Percentiles rank a stretch among this genome's conserved stretches.
These are phyloP conservation scores for Claviceps lovelessii DNA, from an alignment of 2,329 filamentous ascomycete genomes.

Conservation along the genomic window DNA sequence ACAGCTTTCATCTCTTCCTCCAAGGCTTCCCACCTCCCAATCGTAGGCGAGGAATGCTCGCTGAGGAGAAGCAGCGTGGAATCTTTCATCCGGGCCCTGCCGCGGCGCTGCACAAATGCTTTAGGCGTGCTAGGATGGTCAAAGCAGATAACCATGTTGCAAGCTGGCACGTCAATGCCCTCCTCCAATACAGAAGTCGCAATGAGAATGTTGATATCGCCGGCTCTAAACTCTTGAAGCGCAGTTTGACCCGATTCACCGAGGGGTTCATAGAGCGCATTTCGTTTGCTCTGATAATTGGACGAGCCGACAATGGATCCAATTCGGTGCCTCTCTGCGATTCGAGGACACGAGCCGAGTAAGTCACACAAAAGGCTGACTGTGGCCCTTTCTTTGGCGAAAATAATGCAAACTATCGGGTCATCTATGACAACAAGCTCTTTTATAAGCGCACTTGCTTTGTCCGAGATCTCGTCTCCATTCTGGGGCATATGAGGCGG, in stretches of 20 bases:
- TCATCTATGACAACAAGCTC: constrained; percentile 31
- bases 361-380: constrained; percentile 46
- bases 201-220: constrained; percentile 42
- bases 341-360: constrained; percentile 35
- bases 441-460: constrained; percentile 38
- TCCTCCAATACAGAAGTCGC: constrained; percentile 53
- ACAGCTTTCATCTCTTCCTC: constrained; percentile 59
- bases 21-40: constrained; percentile 45
- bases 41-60: constrained; percentile 14
- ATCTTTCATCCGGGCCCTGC: constrained; percentile 34
- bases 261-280: constrained; percentile 26
- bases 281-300: constrained; percentile 18
- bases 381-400: constrained; percentile 48
- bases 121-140: constrained; percentile 36
- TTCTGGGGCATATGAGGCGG: constrained; percentile 7
- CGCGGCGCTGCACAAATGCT: constrained; percentile 44
- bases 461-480: constrained; percentile 35
- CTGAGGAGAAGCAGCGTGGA: constrained; percentile 37
- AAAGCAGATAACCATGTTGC: constrained; percentile 47
- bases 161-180: constrained; percentile 51
- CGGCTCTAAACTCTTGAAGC: constrained; percentile 35
- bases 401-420: constrained; percentile 46
- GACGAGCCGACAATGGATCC: constrained; percentile 44
- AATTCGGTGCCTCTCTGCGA: constrained; percentile 31
- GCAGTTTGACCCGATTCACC: constrained; percentile 18